These are phyloP conservation scores for Tulasnella sp. DNA, from an alignment of 768 basidiomycete genomes.

Conservation along the genomic window DNA sequence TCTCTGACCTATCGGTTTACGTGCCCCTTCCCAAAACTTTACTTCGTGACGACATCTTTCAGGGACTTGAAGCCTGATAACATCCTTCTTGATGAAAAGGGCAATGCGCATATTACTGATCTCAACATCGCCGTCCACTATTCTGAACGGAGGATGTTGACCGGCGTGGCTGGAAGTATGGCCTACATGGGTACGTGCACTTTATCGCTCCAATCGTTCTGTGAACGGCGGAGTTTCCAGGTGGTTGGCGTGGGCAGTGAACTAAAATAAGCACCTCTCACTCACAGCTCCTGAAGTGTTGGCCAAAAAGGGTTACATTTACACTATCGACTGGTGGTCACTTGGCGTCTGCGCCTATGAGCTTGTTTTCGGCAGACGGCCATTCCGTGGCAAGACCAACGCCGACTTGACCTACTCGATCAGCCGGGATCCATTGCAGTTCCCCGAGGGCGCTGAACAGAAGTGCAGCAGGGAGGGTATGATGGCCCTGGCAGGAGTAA, in stretches of 20 bases:
- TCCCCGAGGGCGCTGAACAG: constrained; percentile 84
- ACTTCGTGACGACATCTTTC: constrained; percentile 28
- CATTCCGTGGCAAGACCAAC: constrained; percentile 92
- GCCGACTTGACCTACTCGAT: constrained; percentile 90
- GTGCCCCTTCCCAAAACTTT: background rate
- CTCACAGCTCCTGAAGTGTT: constrained; percentile 78
- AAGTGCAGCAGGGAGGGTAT: constrained; percentile 75
- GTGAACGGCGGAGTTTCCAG: background rate
- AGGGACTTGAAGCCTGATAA: constrained; percentile 98
- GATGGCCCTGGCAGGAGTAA: constrained; percentile 73
- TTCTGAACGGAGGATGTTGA: constrained; percentile 81
- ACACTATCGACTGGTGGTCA: constrained; percentile 96
- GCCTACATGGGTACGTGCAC: constrained; percentile 85
- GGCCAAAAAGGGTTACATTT: constrained; percentile 89
- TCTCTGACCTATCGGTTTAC: constrained; percentile 16
- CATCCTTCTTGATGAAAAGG: constrained; percentile 85
- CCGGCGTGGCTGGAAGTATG: constrained; percentile 95
- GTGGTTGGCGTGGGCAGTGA: background rate
- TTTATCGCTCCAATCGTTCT: background rate
- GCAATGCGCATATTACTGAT: constrained; percentile 96
- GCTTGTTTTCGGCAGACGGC: constrained; percentile 84
- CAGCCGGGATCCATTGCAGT: constrained; percentile 76
- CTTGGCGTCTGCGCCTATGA: constrained; percentile 92
- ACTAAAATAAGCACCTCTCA: constrained; percentile 11
- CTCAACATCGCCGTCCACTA: constrained; percentile 99